A percentile compares a stretch with the other conserved stretches of the same genome.
phyloP scores from a whole-genome alignment of 495 filamentous ascomycete genomes.

The Xylaria nigripes region DNA sequence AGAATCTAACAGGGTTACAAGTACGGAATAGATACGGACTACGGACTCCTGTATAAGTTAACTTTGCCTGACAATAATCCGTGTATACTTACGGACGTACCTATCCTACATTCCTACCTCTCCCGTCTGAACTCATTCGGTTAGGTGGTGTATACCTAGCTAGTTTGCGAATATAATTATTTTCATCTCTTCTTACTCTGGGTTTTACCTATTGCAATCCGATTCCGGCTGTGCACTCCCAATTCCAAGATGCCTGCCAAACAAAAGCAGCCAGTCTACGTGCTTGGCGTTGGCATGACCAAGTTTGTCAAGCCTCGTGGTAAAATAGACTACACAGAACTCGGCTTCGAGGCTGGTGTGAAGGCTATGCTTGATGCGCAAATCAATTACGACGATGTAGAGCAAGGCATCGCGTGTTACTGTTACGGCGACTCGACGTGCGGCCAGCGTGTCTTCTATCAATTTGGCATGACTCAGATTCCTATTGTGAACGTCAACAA shows the following conservation, averaged over 20 bases:
- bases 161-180: too few species aligned
- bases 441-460: conserved; percentile 96
- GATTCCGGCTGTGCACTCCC: not conserved
- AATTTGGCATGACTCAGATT: conserved; percentile 94
- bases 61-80: too few species aligned
- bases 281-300: conserved; percentile 96
- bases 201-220: not conserved
- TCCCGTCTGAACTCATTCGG: too few species aligned
- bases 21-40: too few species aligned
- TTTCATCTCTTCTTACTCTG: not conserved
- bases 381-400: conserved; percentile 94
- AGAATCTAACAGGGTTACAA: too few species aligned
- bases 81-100: too few species aligned
- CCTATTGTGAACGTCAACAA: conserved; percentile 98
- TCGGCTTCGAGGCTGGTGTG: conserved; percentile 90
- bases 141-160: too few species aligned
- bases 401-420: conserved; percentile 94
- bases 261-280: conserved; percentile 52
- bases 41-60: too few species aligned
- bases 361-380: conserved; percentile 94
- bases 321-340: conserved; percentile 80
- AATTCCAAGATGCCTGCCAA: conserved; percentile 35
- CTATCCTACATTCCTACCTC: too few species aligned
- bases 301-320: conserved; percentile 97
- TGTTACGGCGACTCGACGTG: conserved; percentile 94